phyloP scores from a whole-genome alignment of 495 filamentous ascomycete species.

The Trichoderma orchidacearum region DNA sequence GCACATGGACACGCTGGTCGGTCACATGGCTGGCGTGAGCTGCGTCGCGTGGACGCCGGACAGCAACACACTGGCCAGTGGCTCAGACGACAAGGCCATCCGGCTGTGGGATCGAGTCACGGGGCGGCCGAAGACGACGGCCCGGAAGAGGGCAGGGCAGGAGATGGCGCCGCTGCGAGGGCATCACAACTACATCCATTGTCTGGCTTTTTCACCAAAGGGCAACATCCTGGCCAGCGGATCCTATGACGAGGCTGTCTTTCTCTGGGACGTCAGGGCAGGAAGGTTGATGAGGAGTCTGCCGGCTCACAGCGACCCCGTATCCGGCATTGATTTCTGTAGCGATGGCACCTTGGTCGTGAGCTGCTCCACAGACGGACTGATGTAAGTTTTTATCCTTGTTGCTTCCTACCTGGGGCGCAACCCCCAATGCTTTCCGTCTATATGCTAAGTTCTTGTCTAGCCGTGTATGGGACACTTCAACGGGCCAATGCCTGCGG shows the following conservation, averaged over 20 bases:
- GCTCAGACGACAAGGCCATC: slow-evolving; percentile 92
- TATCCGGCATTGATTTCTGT: slow-evolving; percentile 85
- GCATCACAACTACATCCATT: slow-evolving; percentile 93
- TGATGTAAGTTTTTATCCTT: slow-evolving; percentile 43
- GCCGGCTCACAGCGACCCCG: slow-evolving; percentile 89
- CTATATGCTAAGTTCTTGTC: slow-evolving; percentile 3
- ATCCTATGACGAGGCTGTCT: slow-evolving; percentile 93
- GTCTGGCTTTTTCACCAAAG: slow-evolving; percentile 85
- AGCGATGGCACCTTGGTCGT: slow-evolving; percentile 83
- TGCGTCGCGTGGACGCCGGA: slow-evolving; percentile 87
- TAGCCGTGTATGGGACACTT: slow-evolving; percentile 85
- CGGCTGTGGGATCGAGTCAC: slow-evolving; percentile 80
- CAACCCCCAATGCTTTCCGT: not conserved
- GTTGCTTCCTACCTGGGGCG: not conserved
- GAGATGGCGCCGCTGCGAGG: slow-evolving; percentile 49
- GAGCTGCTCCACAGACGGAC: slow-evolving; percentile 76
- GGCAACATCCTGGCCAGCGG: slow-evolving; percentile 92
- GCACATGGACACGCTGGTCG: slow-evolving; percentile 77
- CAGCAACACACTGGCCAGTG: slow-evolving; percentile 71
- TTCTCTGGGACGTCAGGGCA: slow-evolving; percentile 87
- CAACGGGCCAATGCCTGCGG: slow-evolving; percentile 85
- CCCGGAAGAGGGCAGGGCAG: slow-evolving; percentile 1
- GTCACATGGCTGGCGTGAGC: slow-evolving; percentile 83
- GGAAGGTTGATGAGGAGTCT: slow-evolving; percentile 75
- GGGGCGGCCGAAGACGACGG: slow-evolving; percentile 27